Evolutionary conservation across 192 early-diverging fungal genomes (phyloP).

Genomic region (Coemansia guatemalensis): DNA sequence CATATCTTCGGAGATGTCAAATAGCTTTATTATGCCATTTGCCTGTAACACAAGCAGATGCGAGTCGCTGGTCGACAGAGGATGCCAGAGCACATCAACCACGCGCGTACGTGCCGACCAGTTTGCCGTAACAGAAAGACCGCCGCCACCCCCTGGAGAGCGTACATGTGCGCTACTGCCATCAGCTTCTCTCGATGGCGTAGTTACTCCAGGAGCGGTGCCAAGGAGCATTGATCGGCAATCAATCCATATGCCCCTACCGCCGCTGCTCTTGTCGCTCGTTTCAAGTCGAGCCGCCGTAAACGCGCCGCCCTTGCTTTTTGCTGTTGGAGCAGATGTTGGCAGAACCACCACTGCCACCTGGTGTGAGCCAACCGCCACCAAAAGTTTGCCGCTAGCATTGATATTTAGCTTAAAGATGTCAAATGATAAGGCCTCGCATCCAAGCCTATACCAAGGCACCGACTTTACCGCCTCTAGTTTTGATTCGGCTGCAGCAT

Average conservation of each 20-base stretch:
- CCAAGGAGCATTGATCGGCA: slow-evolving; percentile 42
- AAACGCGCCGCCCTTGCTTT: slow-evolving; percentile 36
- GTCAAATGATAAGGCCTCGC: slow-evolving; percentile 56
- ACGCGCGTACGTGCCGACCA: slow-evolving; percentile 52
- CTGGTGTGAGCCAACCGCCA: slow-evolving; percentile 59
- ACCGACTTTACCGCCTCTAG: slow-evolving; percentile 35
- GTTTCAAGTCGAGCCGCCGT: slow-evolving; percentile 25
- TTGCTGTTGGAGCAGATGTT: slow-evolving; percentile 35
- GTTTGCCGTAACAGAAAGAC: slow-evolving; percentile 20
- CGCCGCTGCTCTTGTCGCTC: slow-evolving; percentile 6
- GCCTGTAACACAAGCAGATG: slow-evolving; percentile 71
- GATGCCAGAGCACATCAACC: slow-evolving; percentile 78
- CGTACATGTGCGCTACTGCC: slow-evolving; percentile 1
- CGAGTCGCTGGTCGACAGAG: slow-evolving; percentile 64
- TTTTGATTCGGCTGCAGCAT: slow-evolving; percentile 7
- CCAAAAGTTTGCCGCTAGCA: slow-evolving; percentile 60
- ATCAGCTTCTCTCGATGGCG: background rate
- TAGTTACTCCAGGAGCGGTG: slow-evolving; percentile 1
- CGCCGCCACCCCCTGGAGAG: slow-evolving; percentile 18
- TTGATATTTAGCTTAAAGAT: slow-evolving; percentile 59
- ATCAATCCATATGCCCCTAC: slow-evolving; percentile 26
- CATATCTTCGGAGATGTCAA: slow-evolving; percentile 61
- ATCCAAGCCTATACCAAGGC: slow-evolving; percentile 41
- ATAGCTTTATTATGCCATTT: slow-evolving; percentile 70
- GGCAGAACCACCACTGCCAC: slow-evolving; percentile 63